Evolutionary conservation across 257 asterid genomes (phyloP).

Genomic region (Nicotiana benthamiana): DNA sequence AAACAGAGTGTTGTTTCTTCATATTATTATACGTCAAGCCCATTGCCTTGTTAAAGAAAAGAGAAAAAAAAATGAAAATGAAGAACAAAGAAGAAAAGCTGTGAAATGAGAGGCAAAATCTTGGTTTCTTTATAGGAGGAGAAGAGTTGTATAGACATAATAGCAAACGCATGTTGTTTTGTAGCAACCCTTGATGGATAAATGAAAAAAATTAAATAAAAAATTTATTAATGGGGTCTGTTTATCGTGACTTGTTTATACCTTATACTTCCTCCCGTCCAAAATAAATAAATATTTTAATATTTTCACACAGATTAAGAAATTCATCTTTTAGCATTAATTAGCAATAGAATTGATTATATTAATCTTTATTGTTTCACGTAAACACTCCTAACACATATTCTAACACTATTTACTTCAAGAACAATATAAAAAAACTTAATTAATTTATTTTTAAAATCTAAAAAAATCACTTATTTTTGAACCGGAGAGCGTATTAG

Average conservation of each 20-base stretch:
- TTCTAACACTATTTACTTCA: too few species aligned
- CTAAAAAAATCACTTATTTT: too few species aligned
- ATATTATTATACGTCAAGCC: conserved; percentile 10
- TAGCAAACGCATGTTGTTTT: conserved; percentile 28
- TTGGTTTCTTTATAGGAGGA: conserved; percentile 26
- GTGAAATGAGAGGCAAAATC: not conserved
- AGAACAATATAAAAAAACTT: too few species aligned
- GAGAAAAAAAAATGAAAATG: not conserved
- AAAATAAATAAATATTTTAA: too few species aligned
- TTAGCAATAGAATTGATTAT: too few species aligned
- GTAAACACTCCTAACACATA: too few species aligned
- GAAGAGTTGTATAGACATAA: not conserved
- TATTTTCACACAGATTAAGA: too few species aligned
- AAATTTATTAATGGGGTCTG: not conserved
- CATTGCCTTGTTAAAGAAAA: conserved; percentile 27
- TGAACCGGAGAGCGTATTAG: too few species aligned
- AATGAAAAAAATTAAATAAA: not conserved
- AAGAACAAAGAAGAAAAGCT: not conserved
- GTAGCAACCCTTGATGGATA: conserved; percentile 66
- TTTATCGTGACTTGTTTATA: conserved; percentile 12
- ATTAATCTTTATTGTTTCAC: too few species aligned
- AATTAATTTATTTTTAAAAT: too few species aligned
- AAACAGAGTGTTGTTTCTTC: conserved; percentile 19
- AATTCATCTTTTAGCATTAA: too few species aligned
- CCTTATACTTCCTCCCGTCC: too few species aligned